Percentiles rank a stretch among this genome's conserved stretches.
Evolutionary conservation across 106 monocot species (phyloP).

Genomic region (Posidonia australis): DNA sequence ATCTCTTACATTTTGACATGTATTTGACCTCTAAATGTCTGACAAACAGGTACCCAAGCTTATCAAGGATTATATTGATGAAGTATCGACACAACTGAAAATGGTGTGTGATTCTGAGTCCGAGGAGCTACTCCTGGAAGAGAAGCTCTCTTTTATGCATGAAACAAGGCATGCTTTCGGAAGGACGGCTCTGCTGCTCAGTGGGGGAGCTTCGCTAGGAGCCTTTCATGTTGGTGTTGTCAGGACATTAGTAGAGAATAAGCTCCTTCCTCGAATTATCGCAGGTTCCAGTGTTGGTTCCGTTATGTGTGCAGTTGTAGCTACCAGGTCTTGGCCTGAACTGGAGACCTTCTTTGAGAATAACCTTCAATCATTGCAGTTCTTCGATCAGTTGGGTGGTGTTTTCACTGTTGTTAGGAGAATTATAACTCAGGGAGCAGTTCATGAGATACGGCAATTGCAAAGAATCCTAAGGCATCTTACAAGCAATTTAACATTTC

Average conservation of each 20-base stretch:
- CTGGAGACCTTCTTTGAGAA: slow-evolving; percentile 78
- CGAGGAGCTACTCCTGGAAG: slow-evolving; percentile 67
- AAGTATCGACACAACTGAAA: slow-evolving; percentile 76
- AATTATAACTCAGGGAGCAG: slow-evolving; percentile 65
- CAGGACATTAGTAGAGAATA: slow-evolving; percentile 69
- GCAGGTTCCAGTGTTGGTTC: slow-evolving; percentile 93
- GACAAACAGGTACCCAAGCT: slow-evolving; percentile 47
- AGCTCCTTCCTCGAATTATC: slow-evolving; percentile 77
- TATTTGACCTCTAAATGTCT: too few species aligned
- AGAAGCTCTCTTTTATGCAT: slow-evolving; percentile 94
- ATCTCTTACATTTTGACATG: too few species aligned
- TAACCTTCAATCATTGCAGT: slow-evolving; percentile 59
- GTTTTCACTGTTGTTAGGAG: slow-evolving; percentile 63
- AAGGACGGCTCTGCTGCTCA: slow-evolving; percentile 77
- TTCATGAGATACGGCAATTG: slow-evolving; percentile 77
- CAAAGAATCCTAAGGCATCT: slow-evolving; percentile 65
- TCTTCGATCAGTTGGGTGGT: slow-evolving; percentile 90
- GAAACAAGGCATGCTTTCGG: slow-evolving; percentile 94
- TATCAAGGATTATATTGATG: slow-evolving; percentile 89
- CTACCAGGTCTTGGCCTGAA: slow-evolving; percentile 86
- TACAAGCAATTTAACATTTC: slow-evolving; percentile 86
- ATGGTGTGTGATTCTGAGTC: slow-evolving; percentile 80
- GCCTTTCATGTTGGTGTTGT: slow-evolving; percentile 86
- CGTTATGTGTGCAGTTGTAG: slow-evolving; percentile 70
- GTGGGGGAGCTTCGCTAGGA: slow-evolving; percentile 86